Percentiles rank a stretch among this genome's conserved stretches.
phyloP scores from a whole-genome alignment of 805 yeast species.

The Cyberlindnera misumaiensis region DNA sequence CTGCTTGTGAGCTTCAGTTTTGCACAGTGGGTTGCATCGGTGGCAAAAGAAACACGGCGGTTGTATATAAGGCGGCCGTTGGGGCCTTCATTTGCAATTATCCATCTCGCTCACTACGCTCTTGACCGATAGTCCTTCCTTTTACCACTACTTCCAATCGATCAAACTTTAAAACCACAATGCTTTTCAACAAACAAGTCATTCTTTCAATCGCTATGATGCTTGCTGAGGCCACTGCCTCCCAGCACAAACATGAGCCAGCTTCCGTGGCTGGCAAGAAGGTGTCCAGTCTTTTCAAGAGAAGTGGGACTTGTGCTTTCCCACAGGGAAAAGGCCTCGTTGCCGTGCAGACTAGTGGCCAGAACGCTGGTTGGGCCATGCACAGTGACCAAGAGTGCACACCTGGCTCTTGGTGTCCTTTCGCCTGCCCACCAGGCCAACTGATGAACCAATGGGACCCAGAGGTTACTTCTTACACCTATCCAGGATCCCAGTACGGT shows the following conservation, averaged over 20 bases:
- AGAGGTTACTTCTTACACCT: conserved; percentile 58
- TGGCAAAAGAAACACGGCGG: no score
- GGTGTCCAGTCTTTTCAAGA: conserved; percentile 22
- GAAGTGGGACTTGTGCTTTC: conserved; percentile 51
- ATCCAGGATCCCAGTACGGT: conserved; percentile 77
- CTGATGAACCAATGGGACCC: conserved; percentile 89
- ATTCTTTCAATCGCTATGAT: neutral
- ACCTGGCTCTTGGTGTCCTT: conserved; percentile 81
- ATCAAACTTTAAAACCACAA: neutral
- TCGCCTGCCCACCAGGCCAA: conserved; percentile 87
- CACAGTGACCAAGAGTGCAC: conserved; percentile 66
- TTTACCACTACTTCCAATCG: neutral
- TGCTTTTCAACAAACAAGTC: conserved; percentile 1
- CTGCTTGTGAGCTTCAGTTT: no score
- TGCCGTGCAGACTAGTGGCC: conserved; percentile 48
- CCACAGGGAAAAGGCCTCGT: conserved; percentile 67
- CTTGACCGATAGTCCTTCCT: no score
- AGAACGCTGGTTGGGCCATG: conserved; percentile 85
- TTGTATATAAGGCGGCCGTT: no score
- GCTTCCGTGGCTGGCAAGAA: conserved; percentile 21
- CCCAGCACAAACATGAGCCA: neutral
- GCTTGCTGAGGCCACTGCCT: conserved; percentile 1
- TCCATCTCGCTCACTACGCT: no score
- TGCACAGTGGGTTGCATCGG: no score
- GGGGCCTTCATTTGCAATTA: no score